Evolutionary conservation across 345 rosid species (phyloP), one percentile per base, ranked within the genome.

Genomic region (Gossypioides kirkii): DNA sequence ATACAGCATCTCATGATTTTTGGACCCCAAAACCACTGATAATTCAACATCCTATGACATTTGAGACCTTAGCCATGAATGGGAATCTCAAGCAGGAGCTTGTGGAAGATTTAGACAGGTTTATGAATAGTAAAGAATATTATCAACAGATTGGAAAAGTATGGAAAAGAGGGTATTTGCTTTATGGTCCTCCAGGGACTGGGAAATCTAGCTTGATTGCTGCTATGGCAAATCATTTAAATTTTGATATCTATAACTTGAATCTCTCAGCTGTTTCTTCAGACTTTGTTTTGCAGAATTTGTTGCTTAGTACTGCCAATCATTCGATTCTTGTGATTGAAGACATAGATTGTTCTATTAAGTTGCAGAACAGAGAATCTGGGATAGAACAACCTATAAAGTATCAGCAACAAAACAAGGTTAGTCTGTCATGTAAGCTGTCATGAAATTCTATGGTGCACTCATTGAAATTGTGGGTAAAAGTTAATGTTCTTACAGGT

Each of bases 121-220:
- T 71, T 50, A 70, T 80, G 18, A 66, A 42, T 0, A 70, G 79
- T 0, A 80, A 70, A 43, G 79, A 78, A 20, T 80, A 73, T 47
- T 83, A 80, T 47, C 70, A 55, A 62, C 72, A 76, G 76, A 77
- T 80, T 67, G 86, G 86, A 3, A 73, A 75, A 69, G 75, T 69
- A 0, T 78, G 84, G 84, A 81, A 81, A 56, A 55, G 81, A 41
- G 84, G 84, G 38, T 81, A 81, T 25, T 70, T 81, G 56, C 52
- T 81, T 32, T 69, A 80, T 69, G 86, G 84, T 28, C 84, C 86
- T 38, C 82, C 84, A 1, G 84, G 86, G 36, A 80, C 86, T 1
- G 84, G 86, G 32, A 80, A 83, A 46, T 80, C 86, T 43, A 83
- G 86, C 77, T 54, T 83, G 78, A 80, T 83, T 4, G 86, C 86